Evolutionary conservation across 2,329 filamentous ascomycete species (phyloP).

Genomic region (Fusarium duplospermum): DNA sequence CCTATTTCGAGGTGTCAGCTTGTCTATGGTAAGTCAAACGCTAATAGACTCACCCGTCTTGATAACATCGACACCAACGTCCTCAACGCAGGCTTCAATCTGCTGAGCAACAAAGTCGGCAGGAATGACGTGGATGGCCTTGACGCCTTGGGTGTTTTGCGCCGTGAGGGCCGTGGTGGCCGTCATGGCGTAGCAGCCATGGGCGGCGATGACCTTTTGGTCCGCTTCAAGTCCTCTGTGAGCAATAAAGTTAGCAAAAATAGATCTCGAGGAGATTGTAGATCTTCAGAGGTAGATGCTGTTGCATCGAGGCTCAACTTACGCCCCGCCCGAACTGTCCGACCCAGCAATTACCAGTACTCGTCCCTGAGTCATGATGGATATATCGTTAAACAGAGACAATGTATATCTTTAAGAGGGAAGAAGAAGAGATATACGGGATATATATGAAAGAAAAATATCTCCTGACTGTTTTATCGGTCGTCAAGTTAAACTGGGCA

Average conservation of each 20-base stretch:
- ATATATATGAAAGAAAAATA: background rate
- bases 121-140: slow-evolving; percentile 83
- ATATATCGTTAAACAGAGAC: background rate
- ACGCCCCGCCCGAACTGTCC: slow-evolving; percentile 91
- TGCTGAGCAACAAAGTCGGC: slow-evolving; percentile 84
- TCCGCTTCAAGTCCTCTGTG: slow-evolving; percentile 91
- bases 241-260: background rate
- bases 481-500: background rate
- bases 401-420: background rate
- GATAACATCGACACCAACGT: slow-evolving; percentile 89
- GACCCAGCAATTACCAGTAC: slow-evolving; percentile 89
- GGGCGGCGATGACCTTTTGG: slow-evolving; percentile 91
- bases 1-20: slow-evolving; percentile 38
- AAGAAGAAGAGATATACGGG: no score
- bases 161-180: slow-evolving; percentile 96
- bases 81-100: slow-evolving; percentile 84
- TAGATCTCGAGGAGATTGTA: background rate
- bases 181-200: slow-evolving; percentile 96
- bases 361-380: slow-evolving; percentile 56
- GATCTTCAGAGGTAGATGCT: background rate
- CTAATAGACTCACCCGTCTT: slow-evolving; percentile 77
- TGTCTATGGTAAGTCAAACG: background rate
- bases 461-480: background rate
- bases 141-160: slow-evolving; percentile 89
- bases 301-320: slow-evolving; percentile 47